Conservation (phyloP, 257 asterid species). For the Solanum clarkiae region DNA sequence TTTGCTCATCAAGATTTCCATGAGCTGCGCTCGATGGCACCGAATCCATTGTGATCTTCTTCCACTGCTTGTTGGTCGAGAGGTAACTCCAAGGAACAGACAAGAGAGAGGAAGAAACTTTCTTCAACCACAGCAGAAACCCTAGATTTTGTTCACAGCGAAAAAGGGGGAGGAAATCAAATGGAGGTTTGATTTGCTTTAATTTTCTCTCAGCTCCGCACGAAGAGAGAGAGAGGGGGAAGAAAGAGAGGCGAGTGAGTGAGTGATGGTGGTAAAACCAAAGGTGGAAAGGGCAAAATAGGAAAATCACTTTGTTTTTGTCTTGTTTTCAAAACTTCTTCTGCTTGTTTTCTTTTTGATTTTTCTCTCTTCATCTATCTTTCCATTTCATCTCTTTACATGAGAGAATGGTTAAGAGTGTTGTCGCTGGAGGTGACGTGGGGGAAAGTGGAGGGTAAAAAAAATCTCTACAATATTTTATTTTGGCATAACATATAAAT, state of each 20-base stretch:
- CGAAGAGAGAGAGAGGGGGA: not conserved
- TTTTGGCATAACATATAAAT: too few species aligned
- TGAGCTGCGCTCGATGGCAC: slow-evolving; percentile 32
- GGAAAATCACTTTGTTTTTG: not conserved
- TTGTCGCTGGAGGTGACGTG: too few species aligned
- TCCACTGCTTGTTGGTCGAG: not conserved
- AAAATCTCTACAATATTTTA: too few species aligned
- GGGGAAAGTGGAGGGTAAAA: too few species aligned
- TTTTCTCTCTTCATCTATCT: not conserved
- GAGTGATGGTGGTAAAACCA: not conserved
- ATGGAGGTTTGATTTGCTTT: not conserved
- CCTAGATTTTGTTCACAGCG: not conserved
- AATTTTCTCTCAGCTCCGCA: not conserved
- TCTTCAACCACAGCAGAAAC: not conserved
- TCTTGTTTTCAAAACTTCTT: not conserved
- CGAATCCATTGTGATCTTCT: slow-evolving; percentile 27
- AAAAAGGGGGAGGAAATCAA: not conserved
- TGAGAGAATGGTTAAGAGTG: too few species aligned
- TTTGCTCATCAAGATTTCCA: slow-evolving; percentile 64
- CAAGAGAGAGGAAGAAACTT: not conserved
- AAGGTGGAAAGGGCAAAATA: not conserved
- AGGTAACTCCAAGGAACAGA: not conserved
- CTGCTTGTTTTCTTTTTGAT: not conserved
- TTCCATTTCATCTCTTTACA: too few species aligned
- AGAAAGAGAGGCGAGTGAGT: not conserved